phyloP scores from a whole-genome alignment of 768 basidiomycete species.

The Butyriboletus loyo region DNA sequence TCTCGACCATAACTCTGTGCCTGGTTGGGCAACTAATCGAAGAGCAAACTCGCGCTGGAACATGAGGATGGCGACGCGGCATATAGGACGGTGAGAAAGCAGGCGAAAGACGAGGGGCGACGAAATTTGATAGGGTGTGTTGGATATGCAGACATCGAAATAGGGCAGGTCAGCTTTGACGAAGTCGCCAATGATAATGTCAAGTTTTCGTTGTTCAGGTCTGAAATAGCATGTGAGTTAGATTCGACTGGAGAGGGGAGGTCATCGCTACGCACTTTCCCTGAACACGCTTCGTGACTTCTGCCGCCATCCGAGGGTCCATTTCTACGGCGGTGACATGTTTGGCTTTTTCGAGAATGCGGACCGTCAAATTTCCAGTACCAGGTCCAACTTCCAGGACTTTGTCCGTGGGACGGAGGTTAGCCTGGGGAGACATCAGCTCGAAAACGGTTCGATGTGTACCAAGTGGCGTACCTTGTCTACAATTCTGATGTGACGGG shows the following conservation, averaged over 20 bases:
- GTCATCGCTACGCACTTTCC: slow-evolving; percentile 73
- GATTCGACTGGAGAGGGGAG: neutral
- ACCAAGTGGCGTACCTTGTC: slow-evolving; percentile 45
- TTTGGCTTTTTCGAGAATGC: slow-evolving; percentile 91
- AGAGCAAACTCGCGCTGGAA: slow-evolving; percentile 99
- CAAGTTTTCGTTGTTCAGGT: slow-evolving; percentile 92
- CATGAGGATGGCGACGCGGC: slow-evolving; percentile 96
- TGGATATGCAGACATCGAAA: slow-evolving; percentile 99
- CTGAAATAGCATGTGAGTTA: slow-evolving; percentile 38
- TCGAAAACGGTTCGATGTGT: neutral
- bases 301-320: slow-evolving; percentile 99
- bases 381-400: slow-evolving; percentile 98
- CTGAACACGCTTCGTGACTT: slow-evolving; percentile 94
- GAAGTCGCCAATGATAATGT: slow-evolving; percentile 95
- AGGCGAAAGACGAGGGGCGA: slow-evolving; percentile 96
- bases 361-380: slow-evolving; percentile 93
- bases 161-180: slow-evolving; percentile 98
- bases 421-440: slow-evolving; percentile 53
- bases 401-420: slow-evolving; percentile 89
- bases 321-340: slow-evolving; percentile 93
- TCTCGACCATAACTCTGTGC: slow-evolving; percentile 86
- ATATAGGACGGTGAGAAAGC: slow-evolving; percentile 92
- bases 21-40: slow-evolving; percentile 83
- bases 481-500: slow-evolving; percentile 44
- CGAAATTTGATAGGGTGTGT: slow-evolving; percentile 99